Conservation (phyloP, 1,139 yeast species). For the Spathaspora jeffriesii region DNA sequence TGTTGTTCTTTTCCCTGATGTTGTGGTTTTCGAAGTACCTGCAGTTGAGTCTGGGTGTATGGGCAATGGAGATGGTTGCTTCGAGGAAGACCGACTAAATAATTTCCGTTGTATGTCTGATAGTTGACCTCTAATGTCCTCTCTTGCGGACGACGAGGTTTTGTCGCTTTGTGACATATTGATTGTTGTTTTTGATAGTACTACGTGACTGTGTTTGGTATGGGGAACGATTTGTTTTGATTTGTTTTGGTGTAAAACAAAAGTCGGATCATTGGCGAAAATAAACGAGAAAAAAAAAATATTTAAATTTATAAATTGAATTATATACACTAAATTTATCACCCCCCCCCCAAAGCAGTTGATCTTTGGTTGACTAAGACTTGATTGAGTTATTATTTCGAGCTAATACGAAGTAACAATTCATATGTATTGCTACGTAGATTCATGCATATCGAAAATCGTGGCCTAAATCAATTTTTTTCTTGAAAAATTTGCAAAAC, state of each 20-base stretch:
- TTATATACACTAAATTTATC: too few species aligned
- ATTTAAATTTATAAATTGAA: too few species aligned
- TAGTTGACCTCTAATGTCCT: constrained; percentile 58
- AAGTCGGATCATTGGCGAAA: background rate
- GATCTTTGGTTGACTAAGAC: background rate
- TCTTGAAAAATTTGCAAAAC: too few species aligned
- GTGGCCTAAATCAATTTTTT: too few species aligned
- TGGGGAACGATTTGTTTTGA: background rate
- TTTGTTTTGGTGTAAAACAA: background rate
- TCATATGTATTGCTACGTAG: background rate
- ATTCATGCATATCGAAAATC: too few species aligned
- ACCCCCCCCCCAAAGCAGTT: background rate
- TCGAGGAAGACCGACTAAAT: constrained; percentile 30
- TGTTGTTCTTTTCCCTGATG: constrained; percentile 1
- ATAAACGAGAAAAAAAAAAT: background rate
- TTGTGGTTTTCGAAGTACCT: too few species aligned
- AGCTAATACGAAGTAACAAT: background rate
- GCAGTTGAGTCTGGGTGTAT: constrained; percentile 12
- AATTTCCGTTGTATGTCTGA: constrained; percentile 60
- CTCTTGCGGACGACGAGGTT: constrained; percentile 9
- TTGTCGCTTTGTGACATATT: constrained; percentile 14
- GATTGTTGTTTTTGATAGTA: background rate
- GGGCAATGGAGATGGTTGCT: constrained; percentile 12
- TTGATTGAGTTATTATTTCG: background rate
- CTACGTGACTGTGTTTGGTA: background rate